Conservation (phyloP, 1,139 yeast genomes). For the Ogataea hybrid region DNA sequence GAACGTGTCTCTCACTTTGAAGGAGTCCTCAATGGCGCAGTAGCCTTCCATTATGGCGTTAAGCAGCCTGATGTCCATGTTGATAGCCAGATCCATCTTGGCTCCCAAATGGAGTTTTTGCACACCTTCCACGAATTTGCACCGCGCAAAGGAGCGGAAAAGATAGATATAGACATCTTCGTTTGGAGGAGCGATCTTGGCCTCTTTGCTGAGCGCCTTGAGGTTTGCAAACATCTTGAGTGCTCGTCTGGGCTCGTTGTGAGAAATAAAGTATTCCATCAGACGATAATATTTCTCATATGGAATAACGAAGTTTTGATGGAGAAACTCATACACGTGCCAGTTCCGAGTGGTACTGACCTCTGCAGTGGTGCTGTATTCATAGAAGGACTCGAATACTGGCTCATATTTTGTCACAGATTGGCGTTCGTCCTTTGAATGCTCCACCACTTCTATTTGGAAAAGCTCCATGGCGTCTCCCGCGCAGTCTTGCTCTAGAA, state of each 20-base stretch:
- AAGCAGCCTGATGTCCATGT: slow-evolving; percentile 55
- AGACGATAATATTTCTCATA: slow-evolving; percentile 59
- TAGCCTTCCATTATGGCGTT: slow-evolving; percentile 69
- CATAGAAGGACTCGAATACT: slow-evolving; percentile 43
- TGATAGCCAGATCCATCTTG: slow-evolving; percentile 64
- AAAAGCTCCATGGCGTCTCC: slow-evolving; percentile 61
- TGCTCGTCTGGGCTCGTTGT: slow-evolving; percentile 63
- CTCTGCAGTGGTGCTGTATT: slow-evolving; percentile 43
- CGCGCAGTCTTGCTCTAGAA: slow-evolving; percentile 47
- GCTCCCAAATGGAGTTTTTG: slow-evolving; percentile 62
- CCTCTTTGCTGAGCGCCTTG: slow-evolving; percentile 54
- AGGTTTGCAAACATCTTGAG: slow-evolving; percentile 62
- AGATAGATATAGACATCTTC: slow-evolving; percentile 61
- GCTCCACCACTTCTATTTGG: slow-evolving; percentile 55
- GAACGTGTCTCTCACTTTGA: slow-evolving; percentile 62
- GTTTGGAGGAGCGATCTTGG: slow-evolving; percentile 57
- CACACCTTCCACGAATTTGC: slow-evolving; percentile 65
- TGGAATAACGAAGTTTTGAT: slow-evolving; percentile 59
- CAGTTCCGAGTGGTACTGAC: slow-evolving; percentile 56
- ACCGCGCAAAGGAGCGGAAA: slow-evolving; percentile 59
- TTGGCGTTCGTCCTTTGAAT: slow-evolving; percentile 32
- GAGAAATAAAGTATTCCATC: slow-evolving; percentile 56
- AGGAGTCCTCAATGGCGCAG: slow-evolving; percentile 58
- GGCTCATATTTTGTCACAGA: slow-evolving; percentile 30
- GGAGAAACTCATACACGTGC: slow-evolving; percentile 61